A percentile compares a stretch with the other conserved stretches of the same genome.
These are phyloP conservation scores for Naganishia friedmannii DNA, from an alignment of 768 basidiomycete species.

Conservation along the genomic window DNA sequence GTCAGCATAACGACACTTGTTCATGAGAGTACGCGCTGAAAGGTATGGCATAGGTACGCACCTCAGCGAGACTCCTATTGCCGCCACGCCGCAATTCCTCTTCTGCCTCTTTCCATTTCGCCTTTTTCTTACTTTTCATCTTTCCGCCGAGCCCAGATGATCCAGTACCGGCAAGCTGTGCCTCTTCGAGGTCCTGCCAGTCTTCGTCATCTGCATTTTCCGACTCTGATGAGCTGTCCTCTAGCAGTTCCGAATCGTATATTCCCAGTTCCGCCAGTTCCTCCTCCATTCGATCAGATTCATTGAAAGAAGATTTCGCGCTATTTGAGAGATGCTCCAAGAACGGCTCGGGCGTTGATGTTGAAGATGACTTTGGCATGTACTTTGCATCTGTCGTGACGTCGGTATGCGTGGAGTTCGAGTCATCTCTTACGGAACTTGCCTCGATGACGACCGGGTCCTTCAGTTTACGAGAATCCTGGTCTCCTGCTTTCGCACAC, in stretches of 20 bases:
- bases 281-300: not conserved
- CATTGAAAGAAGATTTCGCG: constrained; percentile 7
- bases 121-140: constrained; percentile 1
- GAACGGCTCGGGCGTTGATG: constrained; percentile 6
- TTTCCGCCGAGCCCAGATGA: not conserved
- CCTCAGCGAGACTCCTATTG: constrained; percentile 20
- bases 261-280: constrained; percentile 26
- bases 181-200: constrained; percentile 26
- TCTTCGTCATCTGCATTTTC: constrained; percentile 17
- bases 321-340: constrained; percentile 28
- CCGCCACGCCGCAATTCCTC: constrained; percentile 24
- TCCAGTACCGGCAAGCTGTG: not conserved
- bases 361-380: not conserved
- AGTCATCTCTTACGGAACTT: not conserved
- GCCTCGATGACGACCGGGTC: not conserved
- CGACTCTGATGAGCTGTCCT: constrained; percentile 9
- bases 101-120: constrained; percentile 29
- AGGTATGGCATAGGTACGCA: not conserved
- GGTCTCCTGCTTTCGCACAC: too few species aligned
- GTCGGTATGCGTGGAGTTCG: not conserved
- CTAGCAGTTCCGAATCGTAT: constrained; percentile 18
- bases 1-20: not conserved
- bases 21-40: not conserved
- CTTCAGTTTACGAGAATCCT: not conserved
- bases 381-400: not conserved